Conservation (phyloP, 139 green algal genomes). For the Chlorella sp. region DNA sequence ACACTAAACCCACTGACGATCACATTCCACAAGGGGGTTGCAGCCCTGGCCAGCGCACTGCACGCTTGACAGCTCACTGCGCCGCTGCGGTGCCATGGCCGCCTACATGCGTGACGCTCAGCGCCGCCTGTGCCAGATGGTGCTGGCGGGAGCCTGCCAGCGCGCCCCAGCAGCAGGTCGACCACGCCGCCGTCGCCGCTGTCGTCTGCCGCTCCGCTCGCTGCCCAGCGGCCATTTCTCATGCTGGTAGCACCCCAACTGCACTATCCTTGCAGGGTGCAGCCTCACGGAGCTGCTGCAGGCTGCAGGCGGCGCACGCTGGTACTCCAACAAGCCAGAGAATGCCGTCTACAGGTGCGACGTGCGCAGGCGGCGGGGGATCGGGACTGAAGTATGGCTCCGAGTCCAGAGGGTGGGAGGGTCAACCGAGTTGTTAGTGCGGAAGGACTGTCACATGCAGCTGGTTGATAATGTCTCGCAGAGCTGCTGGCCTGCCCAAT, state of each 20-base stretch:
- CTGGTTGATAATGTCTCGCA: too few species aligned
- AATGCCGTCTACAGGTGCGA: constrained; percentile 30
- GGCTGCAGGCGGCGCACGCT: background rate
- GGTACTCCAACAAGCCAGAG: constrained; percentile 31
- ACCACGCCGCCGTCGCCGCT: background rate
- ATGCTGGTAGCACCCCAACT: background rate
- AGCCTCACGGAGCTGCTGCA: background rate
- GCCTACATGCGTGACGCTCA: constrained; percentile 6
- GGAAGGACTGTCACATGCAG: too few species aligned
- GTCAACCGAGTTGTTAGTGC: too few species aligned
- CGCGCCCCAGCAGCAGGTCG: background rate
- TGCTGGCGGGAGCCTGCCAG: background rate
- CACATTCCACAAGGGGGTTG: too few species aligned
- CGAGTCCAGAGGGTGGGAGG: too few species aligned
- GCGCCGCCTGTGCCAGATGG: background rate
- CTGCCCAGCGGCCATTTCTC: background rate
- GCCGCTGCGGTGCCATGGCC: background rate
- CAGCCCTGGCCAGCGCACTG: too few species aligned
- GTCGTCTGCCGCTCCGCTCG: background rate
- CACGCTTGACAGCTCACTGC: too few species aligned
- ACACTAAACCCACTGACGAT: too few species aligned
- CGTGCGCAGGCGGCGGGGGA: too few species aligned
- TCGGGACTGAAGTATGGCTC: too few species aligned
- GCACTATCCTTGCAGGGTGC: background rate
- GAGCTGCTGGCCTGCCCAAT: background rate